Percentiles rank a stretch among this genome's conserved stretches.
Evolutionary conservation across 371 early-diverging fungal species (phyloP).

Genomic region (Chytridium lagenaria): DNA sequence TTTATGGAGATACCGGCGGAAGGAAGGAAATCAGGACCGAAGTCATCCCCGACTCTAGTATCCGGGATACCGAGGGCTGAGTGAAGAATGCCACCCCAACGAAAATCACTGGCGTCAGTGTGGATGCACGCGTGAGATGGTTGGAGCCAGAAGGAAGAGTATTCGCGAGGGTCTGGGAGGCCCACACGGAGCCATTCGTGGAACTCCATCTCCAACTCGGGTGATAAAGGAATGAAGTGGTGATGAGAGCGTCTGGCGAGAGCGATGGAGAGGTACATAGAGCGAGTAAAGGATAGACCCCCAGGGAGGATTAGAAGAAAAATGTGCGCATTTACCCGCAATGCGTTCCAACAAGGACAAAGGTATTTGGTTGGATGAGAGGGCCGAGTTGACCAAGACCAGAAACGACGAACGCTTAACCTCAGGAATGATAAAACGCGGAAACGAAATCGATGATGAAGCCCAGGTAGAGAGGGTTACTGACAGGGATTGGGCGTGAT

Average conservation of each 20-base stretch:
- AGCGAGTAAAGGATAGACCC: conserved; percentile 18
- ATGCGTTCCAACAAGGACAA: conserved; percentile 5
- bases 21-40: conserved; percentile 11
- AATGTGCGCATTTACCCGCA: conserved; percentile 20
- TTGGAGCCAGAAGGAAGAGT: conserved; percentile 15
- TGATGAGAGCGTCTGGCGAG: neutral
- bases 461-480: conserved; percentile 9
- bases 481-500: conserved; percentile 1
- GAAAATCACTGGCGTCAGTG: conserved; percentile 18
- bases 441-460: neutral
- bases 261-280: neutral
- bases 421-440: conserved; percentile 4
- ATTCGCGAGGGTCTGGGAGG: neutral
- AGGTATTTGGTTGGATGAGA: neutral
- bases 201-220: neutral
- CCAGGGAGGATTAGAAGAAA: conserved; percentile 19
- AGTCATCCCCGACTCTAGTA: neutral
- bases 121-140: neutral
- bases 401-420: conserved; percentile 8
- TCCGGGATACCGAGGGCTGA: neutral
- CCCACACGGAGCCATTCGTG: conserved; percentile 12
- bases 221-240: neutral
- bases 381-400: conserved; percentile 4
- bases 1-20: conserved; percentile 12
- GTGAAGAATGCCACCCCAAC: neutral